Evolutionary conservation across 331 rosid species (phyloP), one percentile per base, ranked within the genome.

Genomic region (Dryas integrifolia): DNA sequence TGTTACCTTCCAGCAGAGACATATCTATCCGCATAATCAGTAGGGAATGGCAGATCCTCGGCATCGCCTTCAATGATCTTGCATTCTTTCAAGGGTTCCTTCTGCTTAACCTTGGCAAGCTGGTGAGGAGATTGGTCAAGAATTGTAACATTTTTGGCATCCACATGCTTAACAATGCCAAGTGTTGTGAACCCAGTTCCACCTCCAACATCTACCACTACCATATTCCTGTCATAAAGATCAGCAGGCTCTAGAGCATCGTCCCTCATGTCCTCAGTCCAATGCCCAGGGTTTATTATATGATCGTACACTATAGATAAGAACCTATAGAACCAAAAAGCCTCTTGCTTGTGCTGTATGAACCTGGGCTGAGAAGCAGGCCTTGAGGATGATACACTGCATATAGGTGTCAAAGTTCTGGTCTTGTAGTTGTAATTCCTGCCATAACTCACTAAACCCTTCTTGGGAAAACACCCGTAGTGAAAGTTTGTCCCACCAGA

Each of bases 231-330:
- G 46, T 88, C 72, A 76, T 26, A 75, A 15, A 92, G 96, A 62
- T 90, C 97, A 35, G 98, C 97, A 0, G 96, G 98, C 77, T 90
- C 90, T 41, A 92, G 97, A 16, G 97, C 98, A 0, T 90, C 97
- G 59, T 92, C 96, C 74, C 98, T 86, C 97, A 92, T 90, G 38
- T 92, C 98, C 83, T 88, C 98, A 21, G 96, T 90, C 97, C 97
- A 92, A 65, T 88, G 97, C 13, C 96, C 97, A 24, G 97, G 98
- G 81, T 92, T 92, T 41, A 92, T 86, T 39, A 90, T 70, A 72
- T 90, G 96, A 81, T 90, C 97, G 58, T 90, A 93, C 75, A 90
- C 96, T 73, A 93, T 86, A 30, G 97, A 89, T 9, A 93, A 90
- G 46, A 93, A 93, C 82, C 96, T 86, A 58, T 89, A 93, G 82